Evolutionary conservation across 106 monocot species (phyloP).

Genomic region (Hemerocallis citrina): DNA sequence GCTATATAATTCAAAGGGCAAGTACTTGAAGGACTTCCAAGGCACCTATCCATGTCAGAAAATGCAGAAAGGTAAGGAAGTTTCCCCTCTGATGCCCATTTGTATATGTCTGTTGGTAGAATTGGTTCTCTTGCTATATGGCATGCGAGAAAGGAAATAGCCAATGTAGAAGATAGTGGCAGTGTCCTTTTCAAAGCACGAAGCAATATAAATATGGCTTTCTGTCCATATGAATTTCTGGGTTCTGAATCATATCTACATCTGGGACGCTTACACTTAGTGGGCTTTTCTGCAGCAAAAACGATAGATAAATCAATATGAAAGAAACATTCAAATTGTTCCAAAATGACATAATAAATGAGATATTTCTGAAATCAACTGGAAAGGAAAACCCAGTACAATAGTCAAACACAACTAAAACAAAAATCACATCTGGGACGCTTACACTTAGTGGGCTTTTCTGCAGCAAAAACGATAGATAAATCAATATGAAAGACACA

Average conservation of each 20-base stretch:
- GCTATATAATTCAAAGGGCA: constrained; percentile 35
- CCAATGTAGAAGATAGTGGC: constrained; percentile 68
- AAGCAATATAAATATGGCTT: constrained; percentile 23
- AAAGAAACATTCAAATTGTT: too few species aligned
- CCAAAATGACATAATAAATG: too few species aligned
- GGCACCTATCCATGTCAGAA: constrained; percentile 40
- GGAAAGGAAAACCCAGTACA: too few species aligned
- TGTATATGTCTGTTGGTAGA: constrained; percentile 69
- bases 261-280: not conserved
- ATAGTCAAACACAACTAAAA: too few species aligned
- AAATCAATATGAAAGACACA: too few species aligned
- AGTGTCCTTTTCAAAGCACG: constrained; percentile 45
- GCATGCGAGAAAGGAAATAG: constrained; percentile 63
- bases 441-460: too few species aligned
- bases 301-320: not conserved
- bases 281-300: constrained; percentile 21
- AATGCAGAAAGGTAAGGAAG: constrained; percentile 75
- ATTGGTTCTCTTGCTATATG: constrained; percentile 66
- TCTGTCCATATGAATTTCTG: constrained; percentile 14
- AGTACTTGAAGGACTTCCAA: constrained; percentile 27
- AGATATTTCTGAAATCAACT: too few species aligned
- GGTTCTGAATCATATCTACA: constrained; percentile 14
- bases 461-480: too few species aligned
- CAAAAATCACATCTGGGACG: too few species aligned
- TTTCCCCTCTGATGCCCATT: constrained; percentile 66